A percentile compares a stretch with the other conserved stretches of the same genome.
phyloP scores from a whole-genome alignment of 768 basidiomycete genomes.

The Crepidotus variabilis region DNA sequence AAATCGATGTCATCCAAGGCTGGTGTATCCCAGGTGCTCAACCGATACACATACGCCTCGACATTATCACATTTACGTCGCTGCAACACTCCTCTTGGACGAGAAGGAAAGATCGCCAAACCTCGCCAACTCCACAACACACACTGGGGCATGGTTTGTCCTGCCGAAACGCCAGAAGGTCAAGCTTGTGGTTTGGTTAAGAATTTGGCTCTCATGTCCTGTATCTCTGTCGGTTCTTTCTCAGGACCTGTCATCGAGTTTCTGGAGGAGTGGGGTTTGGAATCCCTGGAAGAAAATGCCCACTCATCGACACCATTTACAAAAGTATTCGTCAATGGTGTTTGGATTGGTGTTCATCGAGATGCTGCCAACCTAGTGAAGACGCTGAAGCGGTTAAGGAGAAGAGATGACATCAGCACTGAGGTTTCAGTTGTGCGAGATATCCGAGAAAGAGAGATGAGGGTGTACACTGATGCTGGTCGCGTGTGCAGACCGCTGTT shows the following conservation, averaged over 20 bases:
- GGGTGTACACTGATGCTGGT: slow-evolving; percentile 95
- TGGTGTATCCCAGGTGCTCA: slow-evolving; percentile 97
- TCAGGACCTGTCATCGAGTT: slow-evolving; percentile 97
- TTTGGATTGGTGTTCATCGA: slow-evolving; percentile 99
- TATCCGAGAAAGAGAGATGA: slow-evolving; percentile 91
- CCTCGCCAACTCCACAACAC: slow-evolving; percentile 99
- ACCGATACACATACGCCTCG: slow-evolving; percentile 98
- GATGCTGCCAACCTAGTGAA: slow-evolving; percentile 90
- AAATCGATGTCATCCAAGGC: slow-evolving; percentile 98
- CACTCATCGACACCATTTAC: slow-evolving; percentile 81
- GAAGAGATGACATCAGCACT: slow-evolving; percentile 92
- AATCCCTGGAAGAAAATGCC: slow-evolving; percentile 91
- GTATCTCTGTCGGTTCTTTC: slow-evolving; percentile 95
- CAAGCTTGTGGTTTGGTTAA: slow-evolving; percentile 99
- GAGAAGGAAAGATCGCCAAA: slow-evolving; percentile 98
- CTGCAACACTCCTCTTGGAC: slow-evolving; percentile 95
- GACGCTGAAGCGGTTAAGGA: slow-evolving; percentile 87
- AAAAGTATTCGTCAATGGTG: slow-evolving; percentile 98
- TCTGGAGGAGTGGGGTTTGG: slow-evolving; percentile 97
- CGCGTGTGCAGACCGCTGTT: slow-evolving; percentile 96
- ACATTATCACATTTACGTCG: slow-evolving; percentile 97
- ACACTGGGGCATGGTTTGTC: slow-evolving; percentile 99
- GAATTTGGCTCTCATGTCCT: slow-evolving; percentile 95
- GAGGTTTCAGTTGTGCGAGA: slow-evolving; percentile 98
- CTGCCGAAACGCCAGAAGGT: slow-evolving; percentile 98